Conservation (phyloP, 163 green algal species). For the Chlorella variabilis region DNA sequence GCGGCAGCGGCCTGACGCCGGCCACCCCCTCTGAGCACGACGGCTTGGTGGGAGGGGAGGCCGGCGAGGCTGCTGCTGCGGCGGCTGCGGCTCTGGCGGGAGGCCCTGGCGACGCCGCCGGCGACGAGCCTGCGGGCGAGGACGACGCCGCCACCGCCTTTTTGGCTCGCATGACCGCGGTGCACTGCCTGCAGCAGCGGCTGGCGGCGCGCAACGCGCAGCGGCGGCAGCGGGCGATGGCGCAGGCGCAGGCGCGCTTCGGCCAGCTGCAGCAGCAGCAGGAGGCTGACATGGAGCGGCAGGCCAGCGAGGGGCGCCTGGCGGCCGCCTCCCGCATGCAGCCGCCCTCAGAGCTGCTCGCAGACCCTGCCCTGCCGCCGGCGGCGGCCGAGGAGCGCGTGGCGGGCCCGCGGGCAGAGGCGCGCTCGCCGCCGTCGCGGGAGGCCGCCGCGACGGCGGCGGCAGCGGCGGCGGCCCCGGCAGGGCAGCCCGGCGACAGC, state of each 20-base stretch:
- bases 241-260: conserved; percentile 10
- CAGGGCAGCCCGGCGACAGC: no score
- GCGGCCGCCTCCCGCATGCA: no score
- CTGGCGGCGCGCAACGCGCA: background rate
- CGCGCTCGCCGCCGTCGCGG: no score
- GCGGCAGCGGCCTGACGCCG: background rate
- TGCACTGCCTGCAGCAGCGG: conserved; percentile 27
- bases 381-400: no score
- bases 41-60: background rate
- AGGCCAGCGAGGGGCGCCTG: background rate
- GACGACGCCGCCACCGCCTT: background rate
- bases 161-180: conserved; percentile 14
- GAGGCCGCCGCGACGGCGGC: no score
- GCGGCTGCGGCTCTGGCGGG: background rate
- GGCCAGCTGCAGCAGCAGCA: conserved; percentile 15
- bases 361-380: no score
- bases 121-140: background rate
- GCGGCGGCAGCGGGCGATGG: conserved; percentile 16
- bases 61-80: background rate
- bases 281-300: background rate
- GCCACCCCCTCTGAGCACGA: background rate
- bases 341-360: no score
- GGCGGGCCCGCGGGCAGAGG: no score
- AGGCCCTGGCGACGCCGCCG: background rate
- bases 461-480: no score